phyloP scores from a whole-genome alignment of 148 eudicot genomes.

The Diospyros lotus region DNA sequence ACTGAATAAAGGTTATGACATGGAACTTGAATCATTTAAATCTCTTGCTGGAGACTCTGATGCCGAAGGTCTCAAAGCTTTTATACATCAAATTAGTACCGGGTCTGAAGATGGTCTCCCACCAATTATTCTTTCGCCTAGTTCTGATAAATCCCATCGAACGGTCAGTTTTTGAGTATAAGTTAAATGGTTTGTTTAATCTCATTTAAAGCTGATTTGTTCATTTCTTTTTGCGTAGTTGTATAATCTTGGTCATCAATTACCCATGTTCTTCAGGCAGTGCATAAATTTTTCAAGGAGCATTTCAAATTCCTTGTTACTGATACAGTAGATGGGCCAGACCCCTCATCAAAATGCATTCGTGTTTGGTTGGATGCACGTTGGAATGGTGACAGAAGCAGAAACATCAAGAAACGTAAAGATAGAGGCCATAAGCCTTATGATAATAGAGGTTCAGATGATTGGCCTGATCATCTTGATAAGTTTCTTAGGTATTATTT shows the following conservation, averaged over 20 bases:
- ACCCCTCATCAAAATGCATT: conserved; percentile 68
- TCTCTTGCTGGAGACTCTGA: conserved; percentile 68
- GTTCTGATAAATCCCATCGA: conserved; percentile 78
- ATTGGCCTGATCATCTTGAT: conserved; percentile 82
- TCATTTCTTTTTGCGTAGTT: not conserved
- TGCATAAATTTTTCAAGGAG: conserved; percentile 92
- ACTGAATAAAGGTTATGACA: conserved; percentile 42
- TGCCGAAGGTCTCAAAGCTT: conserved; percentile 52
- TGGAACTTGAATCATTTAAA: conserved; percentile 68
- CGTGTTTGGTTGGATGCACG: conserved; percentile 76
- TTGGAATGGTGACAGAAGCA: conserved; percentile 42
- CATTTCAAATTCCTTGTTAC: conserved; percentile 77
- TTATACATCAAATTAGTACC: conserved; percentile 55
- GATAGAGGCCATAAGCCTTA: conserved; percentile 67
- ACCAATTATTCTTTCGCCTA: conserved; percentile 70
- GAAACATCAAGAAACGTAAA: conserved; percentile 64
- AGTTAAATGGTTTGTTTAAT: not conserved
- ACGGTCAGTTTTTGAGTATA: conserved; percentile 43
- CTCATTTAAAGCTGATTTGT: not conserved
- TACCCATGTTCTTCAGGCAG: conserved; percentile 45
- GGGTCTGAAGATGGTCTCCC: conserved; percentile 35
- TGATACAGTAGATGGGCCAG: conserved; percentile 86
- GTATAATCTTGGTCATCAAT: not conserved
- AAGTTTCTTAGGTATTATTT: conserved; percentile 77
- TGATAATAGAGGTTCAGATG: conserved; percentile 79